Conservation (phyloP, 441 rosid species). For the Gossypium schwendimanii region DNA sequence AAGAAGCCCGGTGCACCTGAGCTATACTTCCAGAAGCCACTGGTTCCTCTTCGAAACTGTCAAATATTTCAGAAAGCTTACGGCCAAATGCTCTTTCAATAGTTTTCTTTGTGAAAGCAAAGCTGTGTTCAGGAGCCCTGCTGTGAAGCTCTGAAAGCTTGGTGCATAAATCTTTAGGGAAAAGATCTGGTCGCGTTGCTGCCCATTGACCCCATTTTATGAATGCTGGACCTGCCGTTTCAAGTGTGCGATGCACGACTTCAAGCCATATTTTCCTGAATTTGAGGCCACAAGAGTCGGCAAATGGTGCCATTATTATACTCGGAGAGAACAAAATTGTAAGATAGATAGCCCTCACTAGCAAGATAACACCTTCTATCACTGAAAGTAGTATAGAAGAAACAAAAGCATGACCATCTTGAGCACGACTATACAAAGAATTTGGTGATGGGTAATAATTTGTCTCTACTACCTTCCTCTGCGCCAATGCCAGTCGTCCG, state of each 20-base stretch:
- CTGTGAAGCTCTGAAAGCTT: slow-evolving; percentile 91
- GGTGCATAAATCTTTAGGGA: slow-evolving; percentile 79
- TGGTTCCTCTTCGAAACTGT: slow-evolving; percentile 81
- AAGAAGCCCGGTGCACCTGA: slow-evolving; percentile 89
- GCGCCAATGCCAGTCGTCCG: slow-evolving; percentile 67
- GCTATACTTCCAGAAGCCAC: slow-evolving; percentile 99
- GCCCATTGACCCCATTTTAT: slow-evolving; percentile 99
- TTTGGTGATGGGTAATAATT: slow-evolving; percentile 44
- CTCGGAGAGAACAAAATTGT: slow-evolving; percentile 74
- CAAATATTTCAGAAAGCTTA: slow-evolving; percentile 76
- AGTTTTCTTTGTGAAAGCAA: slow-evolving; percentile 74
- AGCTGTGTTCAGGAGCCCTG: slow-evolving; percentile 88
- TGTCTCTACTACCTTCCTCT: slow-evolving; percentile 33
- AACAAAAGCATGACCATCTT: slow-evolving; percentile 67
- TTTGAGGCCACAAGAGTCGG: slow-evolving; percentile 53
- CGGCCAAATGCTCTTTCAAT: slow-evolving; percentile 95
- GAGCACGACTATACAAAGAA: slow-evolving; percentile 65
- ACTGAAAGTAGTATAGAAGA: slow-evolving; percentile 40
- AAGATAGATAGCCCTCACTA: slow-evolving; percentile 69
- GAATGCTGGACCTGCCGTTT: slow-evolving; percentile 93
- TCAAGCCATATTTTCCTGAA: slow-evolving; percentile 74
- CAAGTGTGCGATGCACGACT: slow-evolving; percentile 71
- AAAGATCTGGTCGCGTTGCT: slow-evolving; percentile 99
- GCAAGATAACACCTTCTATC: slow-evolving; percentile 56
- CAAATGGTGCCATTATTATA: slow-evolving; percentile 77